Conservation (phyloP, 257 asterid genomes). For the Solanum microdontum region DNA sequence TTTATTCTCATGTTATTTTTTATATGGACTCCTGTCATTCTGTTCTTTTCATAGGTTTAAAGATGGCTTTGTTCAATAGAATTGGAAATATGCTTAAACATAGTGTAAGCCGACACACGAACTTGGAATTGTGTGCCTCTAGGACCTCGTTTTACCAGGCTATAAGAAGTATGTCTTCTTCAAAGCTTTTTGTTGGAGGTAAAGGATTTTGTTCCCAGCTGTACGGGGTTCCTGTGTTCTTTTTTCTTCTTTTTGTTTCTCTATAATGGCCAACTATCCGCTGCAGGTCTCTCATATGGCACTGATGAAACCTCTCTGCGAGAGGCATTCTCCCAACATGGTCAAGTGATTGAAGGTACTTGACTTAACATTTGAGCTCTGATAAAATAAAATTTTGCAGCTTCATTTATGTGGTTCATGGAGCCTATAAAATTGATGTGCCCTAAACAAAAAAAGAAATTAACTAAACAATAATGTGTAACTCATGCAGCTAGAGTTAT, state of each 20-base stretch:
- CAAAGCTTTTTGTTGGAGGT: slow-evolving; percentile 95
- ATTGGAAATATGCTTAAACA: slow-evolving; percentile 52
- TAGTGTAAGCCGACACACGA: slow-evolving; percentile 27
- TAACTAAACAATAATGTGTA: neutral
- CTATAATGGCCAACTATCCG: neutral
- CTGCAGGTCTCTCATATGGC: slow-evolving; percentile 61
- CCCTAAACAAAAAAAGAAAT: neutral
- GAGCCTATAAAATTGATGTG: neutral
- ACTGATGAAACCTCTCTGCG: slow-evolving; percentile 57
- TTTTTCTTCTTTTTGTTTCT: neutral
- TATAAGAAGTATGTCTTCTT: slow-evolving; percentile 53
- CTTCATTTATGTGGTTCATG: neutral
- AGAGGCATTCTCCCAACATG: slow-evolving; percentile 69
- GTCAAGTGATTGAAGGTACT: slow-evolving; percentile 72
- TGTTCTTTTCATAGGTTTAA: slow-evolving; percentile 18
- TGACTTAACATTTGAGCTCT: neutral
- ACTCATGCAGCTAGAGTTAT: slow-evolving; percentile 54
- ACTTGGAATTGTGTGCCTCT: slow-evolving; percentile 31
- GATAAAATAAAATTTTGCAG: neutral
- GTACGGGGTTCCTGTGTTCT: neutral
- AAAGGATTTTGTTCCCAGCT: neutral
- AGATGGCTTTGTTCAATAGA: slow-evolving; percentile 71
- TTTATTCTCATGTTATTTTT: neutral
- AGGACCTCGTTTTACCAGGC: slow-evolving; percentile 56
- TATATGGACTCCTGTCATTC: neutral